Conservation (phyloP, 768 basidiomycete genomes). For the Suillus decipiens region DNA sequence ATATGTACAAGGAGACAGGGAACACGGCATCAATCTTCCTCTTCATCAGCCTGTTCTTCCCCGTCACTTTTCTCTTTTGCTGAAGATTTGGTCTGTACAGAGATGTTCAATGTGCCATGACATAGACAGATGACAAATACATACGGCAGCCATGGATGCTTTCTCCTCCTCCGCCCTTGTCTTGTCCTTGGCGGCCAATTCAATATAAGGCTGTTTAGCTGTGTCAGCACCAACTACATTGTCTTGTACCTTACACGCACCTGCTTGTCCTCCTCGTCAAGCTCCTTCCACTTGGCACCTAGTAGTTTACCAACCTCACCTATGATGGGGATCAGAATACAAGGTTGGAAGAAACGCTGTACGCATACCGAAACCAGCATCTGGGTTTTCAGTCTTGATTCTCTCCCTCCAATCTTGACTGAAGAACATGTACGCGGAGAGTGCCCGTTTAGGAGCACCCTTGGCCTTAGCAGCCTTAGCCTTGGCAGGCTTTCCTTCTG, state of each 20-base stretch:
- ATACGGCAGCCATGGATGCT: slow-evolving; percentile 41
- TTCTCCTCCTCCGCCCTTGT: slow-evolving; percentile 83
- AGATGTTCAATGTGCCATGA: not conserved
- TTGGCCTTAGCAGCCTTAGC: slow-evolving; percentile 76
- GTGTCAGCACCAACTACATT: slow-evolving; percentile 9
- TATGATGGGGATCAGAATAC: slow-evolving; percentile 29
- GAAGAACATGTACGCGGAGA: slow-evolving; percentile 99
- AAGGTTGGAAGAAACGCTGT: not conserved
- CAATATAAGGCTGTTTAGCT: slow-evolving; percentile 73
- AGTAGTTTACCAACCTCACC: slow-evolving; percentile 94
- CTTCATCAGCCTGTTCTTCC: slow-evolving; percentile 39
- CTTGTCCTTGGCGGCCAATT: slow-evolving; percentile 88
- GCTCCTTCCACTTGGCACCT: slow-evolving; percentile 96
- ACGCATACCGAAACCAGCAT: slow-evolving; percentile 81
- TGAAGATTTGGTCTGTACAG: slow-evolving; percentile 30
- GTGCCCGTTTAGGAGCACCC: slow-evolving; percentile 76
- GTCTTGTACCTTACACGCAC: slow-evolving; percentile 41
- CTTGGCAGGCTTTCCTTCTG: slow-evolving; percentile 50
- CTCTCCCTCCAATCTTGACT: slow-evolving; percentile 93
- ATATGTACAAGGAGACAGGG: slow-evolving; percentile 17
- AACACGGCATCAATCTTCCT: slow-evolving; percentile 39
- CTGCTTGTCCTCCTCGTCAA: slow-evolving; percentile 90
- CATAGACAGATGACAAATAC: slow-evolving; percentile 19
- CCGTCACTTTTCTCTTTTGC: slow-evolving; percentile 40
- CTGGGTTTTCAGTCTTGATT: slow-evolving; percentile 95